Conservation (phyloP, 1,284 basidiomycete genomes). For the Rhizoctonia solani region DNA sequence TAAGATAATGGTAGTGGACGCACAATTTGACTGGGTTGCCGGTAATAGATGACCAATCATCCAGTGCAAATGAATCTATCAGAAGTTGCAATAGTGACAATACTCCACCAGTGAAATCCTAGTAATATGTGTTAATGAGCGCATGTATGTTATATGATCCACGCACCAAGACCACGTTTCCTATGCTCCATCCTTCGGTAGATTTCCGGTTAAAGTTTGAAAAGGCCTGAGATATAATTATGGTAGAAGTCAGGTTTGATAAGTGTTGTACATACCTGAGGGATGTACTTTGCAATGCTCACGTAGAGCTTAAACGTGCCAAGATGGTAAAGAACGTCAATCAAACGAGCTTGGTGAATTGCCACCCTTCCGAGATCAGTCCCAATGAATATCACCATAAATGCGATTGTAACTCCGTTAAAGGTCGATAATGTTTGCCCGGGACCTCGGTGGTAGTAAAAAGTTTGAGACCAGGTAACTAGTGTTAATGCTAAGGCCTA, state of each 20-base stretch:
- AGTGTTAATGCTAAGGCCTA: conserved; percentile 38
- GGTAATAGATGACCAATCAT: conserved; percentile 40
- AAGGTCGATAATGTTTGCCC: conserved; percentile 38
- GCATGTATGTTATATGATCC: neutral
- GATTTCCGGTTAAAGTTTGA: conserved; percentile 46
- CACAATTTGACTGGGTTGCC: conserved; percentile 42
- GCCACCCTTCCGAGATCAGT: conserved; percentile 36
- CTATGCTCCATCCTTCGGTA: conserved; percentile 48
- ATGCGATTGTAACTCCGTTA: conserved; percentile 39
- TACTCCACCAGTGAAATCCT: conserved; percentile 46
- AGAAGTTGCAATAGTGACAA: conserved; percentile 43
- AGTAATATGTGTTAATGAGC: neutral
- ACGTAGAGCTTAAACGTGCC: conserved; percentile 47
- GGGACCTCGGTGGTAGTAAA: conserved; percentile 40
- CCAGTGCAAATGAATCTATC: conserved; percentile 37
- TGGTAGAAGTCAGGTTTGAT: neutral
- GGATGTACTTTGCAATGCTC: conserved; percentile 46
- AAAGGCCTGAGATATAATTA: conserved; percentile 41
- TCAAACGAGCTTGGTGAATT: conserved; percentile 24
- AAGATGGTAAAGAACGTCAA: conserved; percentile 42
- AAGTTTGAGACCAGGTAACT: conserved; percentile 38
- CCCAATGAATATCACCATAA: conserved; percentile 35
- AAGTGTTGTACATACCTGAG: conserved; percentile 43
- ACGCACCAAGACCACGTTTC: conserved; percentile 45
- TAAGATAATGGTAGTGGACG: conserved; percentile 24